phyloP scores from a whole-genome alignment of 78 protist genomes.

The Dictyostelium purpureum region DNA sequence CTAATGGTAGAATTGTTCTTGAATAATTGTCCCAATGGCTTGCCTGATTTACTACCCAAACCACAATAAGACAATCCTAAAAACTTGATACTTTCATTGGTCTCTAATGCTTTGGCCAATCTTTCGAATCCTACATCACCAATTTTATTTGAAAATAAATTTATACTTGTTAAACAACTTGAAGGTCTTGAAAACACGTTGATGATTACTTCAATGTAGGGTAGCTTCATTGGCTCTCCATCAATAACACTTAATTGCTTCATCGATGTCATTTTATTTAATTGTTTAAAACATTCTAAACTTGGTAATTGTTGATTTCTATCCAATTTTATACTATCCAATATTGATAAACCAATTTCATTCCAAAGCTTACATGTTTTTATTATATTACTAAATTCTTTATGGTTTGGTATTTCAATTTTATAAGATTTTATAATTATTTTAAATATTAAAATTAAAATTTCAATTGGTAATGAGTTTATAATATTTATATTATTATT shows the following conservation, averaged over 20 bases:
- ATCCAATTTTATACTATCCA: neutral
- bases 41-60: neutral
- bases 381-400: neutral
- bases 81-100: neutral
- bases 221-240: neutral
- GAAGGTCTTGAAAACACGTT: neutral
- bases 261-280: neutral
- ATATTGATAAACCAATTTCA: neutral
- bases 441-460: neutral
- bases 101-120: neutral
- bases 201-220: neutral
- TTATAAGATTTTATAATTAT: neutral
- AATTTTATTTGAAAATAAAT: slow-evolving; percentile 42
- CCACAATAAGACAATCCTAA: slow-evolving; percentile 32
- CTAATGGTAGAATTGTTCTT: neutral
- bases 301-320: neutral
- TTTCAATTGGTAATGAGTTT: slow-evolving; percentile 22
- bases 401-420: neutral
- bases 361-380: neutral
- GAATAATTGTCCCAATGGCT: neutral
- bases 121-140: slow-evolving; percentile 11
- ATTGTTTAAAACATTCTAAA: neutral
- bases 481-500: neutral
- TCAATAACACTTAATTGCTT: neutral
- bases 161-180: neutral